Conservation (phyloP, 2,329 filamentous ascomycete species). For the Colletotrichum sp. region DNA sequence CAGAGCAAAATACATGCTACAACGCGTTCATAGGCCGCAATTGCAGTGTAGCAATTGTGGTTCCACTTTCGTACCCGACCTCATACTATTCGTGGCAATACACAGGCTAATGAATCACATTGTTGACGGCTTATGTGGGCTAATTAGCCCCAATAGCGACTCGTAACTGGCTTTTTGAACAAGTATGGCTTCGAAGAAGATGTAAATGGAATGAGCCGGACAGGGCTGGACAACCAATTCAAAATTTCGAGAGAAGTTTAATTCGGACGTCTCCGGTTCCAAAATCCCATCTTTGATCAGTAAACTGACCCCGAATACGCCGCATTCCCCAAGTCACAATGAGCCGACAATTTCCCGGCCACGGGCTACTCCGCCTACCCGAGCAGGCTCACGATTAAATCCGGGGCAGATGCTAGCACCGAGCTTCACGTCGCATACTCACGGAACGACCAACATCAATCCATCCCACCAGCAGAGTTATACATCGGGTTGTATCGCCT, state of each 20-base stretch:
- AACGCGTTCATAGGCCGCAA: too few relatives aligned
- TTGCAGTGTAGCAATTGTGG: too few relatives aligned
- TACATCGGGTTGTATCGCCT: fast-evolving
- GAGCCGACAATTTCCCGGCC: neutral
- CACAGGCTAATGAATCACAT: too few relatives aligned
- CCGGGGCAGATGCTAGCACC: neutral
- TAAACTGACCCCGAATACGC: neutral
- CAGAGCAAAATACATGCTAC: too few relatives aligned
- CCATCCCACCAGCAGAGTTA: neutral
- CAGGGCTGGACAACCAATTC: fast-evolving
- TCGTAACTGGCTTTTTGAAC: neutral
- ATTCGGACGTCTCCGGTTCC: neutral
- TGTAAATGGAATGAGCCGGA: fast-evolving
- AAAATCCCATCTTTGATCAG: neutral
- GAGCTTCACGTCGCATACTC: neutral
- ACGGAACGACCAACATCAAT: neutral
- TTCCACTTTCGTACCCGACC: too few relatives aligned
- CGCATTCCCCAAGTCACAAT: neutral
- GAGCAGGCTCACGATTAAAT: neutral
- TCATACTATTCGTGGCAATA: too few relatives aligned
- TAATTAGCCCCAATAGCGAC: fast-evolving
- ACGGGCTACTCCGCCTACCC: neutral
- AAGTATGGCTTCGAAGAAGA: neutral
- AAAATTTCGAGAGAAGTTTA: neutral
- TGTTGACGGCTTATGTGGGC: neutral